Evolutionary conservation across 2,329 filamentous ascomycete species (phyloP).

Genomic region (Simplicillium aogashimaense): DNA sequence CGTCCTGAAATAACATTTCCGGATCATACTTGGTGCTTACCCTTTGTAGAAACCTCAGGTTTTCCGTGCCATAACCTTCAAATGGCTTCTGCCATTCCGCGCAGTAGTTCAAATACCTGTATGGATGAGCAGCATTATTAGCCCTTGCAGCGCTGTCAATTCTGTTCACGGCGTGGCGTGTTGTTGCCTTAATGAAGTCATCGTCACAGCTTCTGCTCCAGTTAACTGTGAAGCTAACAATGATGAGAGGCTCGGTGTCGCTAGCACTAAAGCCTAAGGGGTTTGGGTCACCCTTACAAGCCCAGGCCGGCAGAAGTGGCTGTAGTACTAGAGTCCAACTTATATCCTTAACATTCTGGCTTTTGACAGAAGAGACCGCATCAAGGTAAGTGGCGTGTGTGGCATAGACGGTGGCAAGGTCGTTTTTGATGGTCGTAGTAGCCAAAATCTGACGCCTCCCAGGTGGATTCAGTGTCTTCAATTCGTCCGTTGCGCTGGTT

Average conservation of each 20-base stretch:
- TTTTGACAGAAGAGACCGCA: not conserved
- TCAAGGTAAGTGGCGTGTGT: not conserved
- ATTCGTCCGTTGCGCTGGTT: not conserved
- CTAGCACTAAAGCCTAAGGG: not conserved
- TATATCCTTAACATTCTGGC: not conserved
- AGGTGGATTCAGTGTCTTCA: not conserved
- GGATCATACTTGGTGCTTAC: slow-evolving; percentile 22
- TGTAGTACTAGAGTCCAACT: not conserved
- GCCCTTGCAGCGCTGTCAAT: not conserved
- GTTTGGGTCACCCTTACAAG: not conserved
- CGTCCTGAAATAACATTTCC: slow-evolving; percentile 18
- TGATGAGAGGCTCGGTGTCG: slow-evolving; percentile 1
- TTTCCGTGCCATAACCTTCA: slow-evolving; percentile 20
- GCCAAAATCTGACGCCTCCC: not conserved
- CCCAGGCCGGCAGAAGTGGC: not conserved
- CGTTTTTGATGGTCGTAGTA: not conserved
- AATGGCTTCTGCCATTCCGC: slow-evolving; percentile 12
- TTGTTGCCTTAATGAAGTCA: not conserved
- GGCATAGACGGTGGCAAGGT: not conserved
- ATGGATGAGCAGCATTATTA: not conserved
- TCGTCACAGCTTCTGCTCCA: slow-evolving; percentile 1
- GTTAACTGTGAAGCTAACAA: not conserved
- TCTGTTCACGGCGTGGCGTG: not conserved
- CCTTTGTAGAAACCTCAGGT: slow-evolving; percentile 15
- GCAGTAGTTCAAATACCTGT: slow-evolving; percentile 5